Base-by-base conservation (phyloP, 1,139 yeast species). In the Lodderomyces margitis region DNA sequence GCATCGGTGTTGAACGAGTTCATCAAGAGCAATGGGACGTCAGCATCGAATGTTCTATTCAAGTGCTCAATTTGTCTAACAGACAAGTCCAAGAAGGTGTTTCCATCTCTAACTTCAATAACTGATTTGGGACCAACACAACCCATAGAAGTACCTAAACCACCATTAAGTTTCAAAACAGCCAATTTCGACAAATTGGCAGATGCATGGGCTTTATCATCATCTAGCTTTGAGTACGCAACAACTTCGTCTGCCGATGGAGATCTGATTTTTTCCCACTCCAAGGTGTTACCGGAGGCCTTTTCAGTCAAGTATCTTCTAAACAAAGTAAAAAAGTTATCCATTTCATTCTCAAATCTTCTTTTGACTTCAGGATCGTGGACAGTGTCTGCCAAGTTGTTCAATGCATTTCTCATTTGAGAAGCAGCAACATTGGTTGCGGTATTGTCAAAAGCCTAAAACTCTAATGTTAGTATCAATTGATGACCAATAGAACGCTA, bases 81-180 rank as follows among this genome's bases (percentile, higher is more conserved):
- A 38, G 96, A 78, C 56, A 92, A 78, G 64, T 92, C 98, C 64
- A 92, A 78, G 66, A 92, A 92, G 32, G 97, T 86, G 77, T 92
- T 94, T 49, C 98, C 98, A 55, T 92, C 98, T 65, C 98, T 84
- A 40, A 92, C 98, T 70, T 92, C 98, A 63, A 92, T 94, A 52
- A 92, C 95, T 17, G 96, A 87, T 68, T 92, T 92, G 49, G 98
- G 98, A 45, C 98, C 98, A 50, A 92, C 98, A 72, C 98, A 94
- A 44, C 98, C 98, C 98, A 92, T 92, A 12, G 98, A 91, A 30
- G 98, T 92, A 62, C 98, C 98, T 55, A 92, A 77, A 40, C 98
- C 98, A 74, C 98, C 98, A 64, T 92, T 92, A 62, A 92, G 80
- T 71, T 92, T 92, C 66, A 92, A 77, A 37, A 92, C 98, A 3